Base-by-base conservation (phyloP, 768 basidiomycete species). In the Cystobasidium tubakii region DNA sequence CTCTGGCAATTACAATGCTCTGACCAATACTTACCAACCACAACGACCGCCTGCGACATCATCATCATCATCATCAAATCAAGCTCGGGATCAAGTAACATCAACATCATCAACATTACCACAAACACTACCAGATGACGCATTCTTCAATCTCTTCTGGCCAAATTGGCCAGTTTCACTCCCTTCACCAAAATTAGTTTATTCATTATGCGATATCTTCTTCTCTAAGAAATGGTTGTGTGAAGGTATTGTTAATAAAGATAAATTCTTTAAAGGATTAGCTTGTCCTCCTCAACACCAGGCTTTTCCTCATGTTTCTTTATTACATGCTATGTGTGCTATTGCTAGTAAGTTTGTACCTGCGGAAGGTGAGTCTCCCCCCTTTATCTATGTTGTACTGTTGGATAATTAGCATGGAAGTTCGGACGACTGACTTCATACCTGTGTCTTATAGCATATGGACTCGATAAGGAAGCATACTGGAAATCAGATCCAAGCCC, bases 251-350 rank as follows among this genome's bases (percentile, higher is more conserved):
- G n/a, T 78, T 69, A 73, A 77, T 60, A 21, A 55, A 9, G 66
- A 13, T 1, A 21, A 29, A n/a, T 76, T 77, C 54, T 62, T 72
- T 39, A 13, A 33, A 15, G 34, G 71, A 3, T 55, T 77, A 42
- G 34, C 67, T 15, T 74, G 74, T 64, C 74, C 75, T 9, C 78
- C 75, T 3, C 71, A 64, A 3, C 44, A 66, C 10, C 3, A 13
- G 1, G n/a, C 19, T 0, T 77, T 77, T 72, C 78, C 77, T 17
- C 76, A 76, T 54, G 7, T 42, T 9, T 63, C 67, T 4, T 43
- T 79, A 0, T 44, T 79, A 12, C 78, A 79, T 64, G 44, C 73
- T n/a, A 75, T 79, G 4, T 66, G 66, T 53, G 74, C 77, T 9
- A 66, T 75, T 29, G 75, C 77, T 10, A 39, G 73, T 0, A 65